phyloP scores from a whole-genome alignment of 2,329 filamentous ascomycete genomes.

The Chlorencoelia australis region DNA sequence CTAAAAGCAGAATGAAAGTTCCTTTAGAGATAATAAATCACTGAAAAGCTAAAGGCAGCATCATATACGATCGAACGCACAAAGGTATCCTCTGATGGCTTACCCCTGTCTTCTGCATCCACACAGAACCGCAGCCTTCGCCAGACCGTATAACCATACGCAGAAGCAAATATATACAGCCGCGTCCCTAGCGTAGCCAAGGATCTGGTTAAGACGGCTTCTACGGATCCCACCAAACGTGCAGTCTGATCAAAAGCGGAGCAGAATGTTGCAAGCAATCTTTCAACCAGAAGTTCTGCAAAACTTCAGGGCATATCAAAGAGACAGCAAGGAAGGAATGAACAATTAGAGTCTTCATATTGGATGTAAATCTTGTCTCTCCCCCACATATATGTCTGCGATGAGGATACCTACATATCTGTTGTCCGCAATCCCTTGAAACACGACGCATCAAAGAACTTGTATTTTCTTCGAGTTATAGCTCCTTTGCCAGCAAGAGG shows the following conservation, averaged over 20 bases:
- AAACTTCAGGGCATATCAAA: conserved; percentile 16
- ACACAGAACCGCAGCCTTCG: conserved; percentile 7
- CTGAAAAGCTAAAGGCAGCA: conserved; percentile 8
- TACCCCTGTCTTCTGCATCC: conserved; percentile 8
- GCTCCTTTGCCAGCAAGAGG: too few relatives aligned
- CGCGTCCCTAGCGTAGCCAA: conserved; percentile 11
- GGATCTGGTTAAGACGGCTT: conserved; percentile 8
- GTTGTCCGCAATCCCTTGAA: too few relatives aligned
- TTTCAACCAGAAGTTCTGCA: conserved; percentile 10
- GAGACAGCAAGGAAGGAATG: conserved; percentile 9
- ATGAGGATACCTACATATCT: not conserved
- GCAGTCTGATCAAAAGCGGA: conserved; percentile 13
- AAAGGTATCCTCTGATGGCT: conserved; percentile 9
- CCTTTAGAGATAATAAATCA: too few relatives aligned
- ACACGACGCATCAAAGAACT: too few relatives aligned
- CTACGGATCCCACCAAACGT: conserved; percentile 10
- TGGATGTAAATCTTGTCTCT: not conserved
- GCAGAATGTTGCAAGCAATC: conserved; percentile 12
- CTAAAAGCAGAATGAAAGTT: too few relatives aligned
- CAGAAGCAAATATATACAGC: conserved; percentile 14
- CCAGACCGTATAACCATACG: conserved; percentile 9
- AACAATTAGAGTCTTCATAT: conserved; percentile 2
- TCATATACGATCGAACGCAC: conserved; percentile 7
- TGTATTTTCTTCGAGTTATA: too few relatives aligned
- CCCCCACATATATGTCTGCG: not conserved